phyloP scores from a whole-genome alignment of 805 yeast genomes.

The Candida morakotiae region DNA sequence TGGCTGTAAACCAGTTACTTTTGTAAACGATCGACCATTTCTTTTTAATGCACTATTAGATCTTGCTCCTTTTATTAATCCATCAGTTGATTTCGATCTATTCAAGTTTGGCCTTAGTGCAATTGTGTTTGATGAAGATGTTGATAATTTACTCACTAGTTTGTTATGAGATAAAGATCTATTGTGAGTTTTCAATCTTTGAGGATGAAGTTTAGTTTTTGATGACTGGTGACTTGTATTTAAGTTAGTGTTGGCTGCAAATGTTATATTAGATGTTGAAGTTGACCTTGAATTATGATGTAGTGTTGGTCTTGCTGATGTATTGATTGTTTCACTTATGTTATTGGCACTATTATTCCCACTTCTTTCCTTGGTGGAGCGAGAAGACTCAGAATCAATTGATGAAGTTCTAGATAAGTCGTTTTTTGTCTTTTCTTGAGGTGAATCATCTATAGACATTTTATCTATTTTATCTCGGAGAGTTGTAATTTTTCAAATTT shows the following conservation, averaged over 20 bases:
- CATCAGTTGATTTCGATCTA: conserved; percentile 41
- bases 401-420: conserved; percentile 1
- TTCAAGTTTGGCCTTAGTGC: conserved; percentile 26
- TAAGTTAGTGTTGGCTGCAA: conserved; percentile 2
- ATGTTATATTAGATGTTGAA: conserved; percentile 6
- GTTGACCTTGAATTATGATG: conserved; percentile 6
- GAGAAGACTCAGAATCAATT: conserved; percentile 6
- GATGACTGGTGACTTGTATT: too few relatives aligned
- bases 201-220: conserved; percentile 4
- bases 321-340: neutral
- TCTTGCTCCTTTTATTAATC: conserved; percentile 21
- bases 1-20: conserved; percentile 31
- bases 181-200: conserved; percentile 14
- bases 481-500: neutral
- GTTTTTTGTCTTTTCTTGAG: neutral
- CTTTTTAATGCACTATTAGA: conserved; percentile 18
- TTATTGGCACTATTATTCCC: neutral
- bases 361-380: conserved; percentile 1
- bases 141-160: conserved; percentile 9
- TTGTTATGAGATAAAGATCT: conserved; percentile 28
- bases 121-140: conserved; percentile 6
- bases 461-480: neutral
- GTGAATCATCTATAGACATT: conserved; percentile 1
- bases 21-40: conserved; percentile 35
- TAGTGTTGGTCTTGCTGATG: conserved; percentile 1